Evolutionary conservation across 169 alveolate genomes (phyloP), one percentile per base, ranked within the genome.

Genomic region (Plasmodium sp.): DNA sequence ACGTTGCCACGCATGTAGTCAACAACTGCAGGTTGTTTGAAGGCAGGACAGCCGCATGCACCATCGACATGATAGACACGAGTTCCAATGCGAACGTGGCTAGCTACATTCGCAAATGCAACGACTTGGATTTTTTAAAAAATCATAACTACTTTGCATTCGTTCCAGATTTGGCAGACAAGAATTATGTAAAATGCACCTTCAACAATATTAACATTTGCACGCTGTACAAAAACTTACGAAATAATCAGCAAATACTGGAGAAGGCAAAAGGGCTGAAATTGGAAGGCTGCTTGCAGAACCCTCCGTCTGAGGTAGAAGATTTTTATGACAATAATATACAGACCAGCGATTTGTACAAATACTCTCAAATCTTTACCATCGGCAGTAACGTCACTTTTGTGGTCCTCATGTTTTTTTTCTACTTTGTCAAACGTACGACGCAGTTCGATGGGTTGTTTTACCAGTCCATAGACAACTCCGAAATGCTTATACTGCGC

Each of bases 21-120:
- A 86, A 71, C 33, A 90, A 93, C 83, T 95, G 96, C 41, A 83
- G 96, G 67, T 18, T 81, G 62, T 95, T 85, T 83, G 93, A 83
- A 43, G 85, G 96, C 3, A 94, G 90, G 56, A 62, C 72, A 34
- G 96, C 93, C 67, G 72, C 93, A 4, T 86, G 93, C 41, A 75
- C 93, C 39, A 77, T 12, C 71, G 72, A 16, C n/a, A 54, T 75
- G 62, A 43, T 12, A 51, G 86, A 36, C 5, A 18, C 33, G 2
- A 18, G 54, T 71, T 67, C 77, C 77, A 71, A 73, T 54, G 67
- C 41, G 33, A 58, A 9, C 3, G n/a, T 56, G 18, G 16, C 62
- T 41, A 86, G 45, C 67, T 18, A 75, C 54, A 79, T 86, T 75
- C 81, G 85, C 31, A 86, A 77, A 75, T 86, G 93, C 48, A 86